Base-by-base conservation (phyloP, 768 basidiomycete genomes). In the Russula virescens region DNA sequence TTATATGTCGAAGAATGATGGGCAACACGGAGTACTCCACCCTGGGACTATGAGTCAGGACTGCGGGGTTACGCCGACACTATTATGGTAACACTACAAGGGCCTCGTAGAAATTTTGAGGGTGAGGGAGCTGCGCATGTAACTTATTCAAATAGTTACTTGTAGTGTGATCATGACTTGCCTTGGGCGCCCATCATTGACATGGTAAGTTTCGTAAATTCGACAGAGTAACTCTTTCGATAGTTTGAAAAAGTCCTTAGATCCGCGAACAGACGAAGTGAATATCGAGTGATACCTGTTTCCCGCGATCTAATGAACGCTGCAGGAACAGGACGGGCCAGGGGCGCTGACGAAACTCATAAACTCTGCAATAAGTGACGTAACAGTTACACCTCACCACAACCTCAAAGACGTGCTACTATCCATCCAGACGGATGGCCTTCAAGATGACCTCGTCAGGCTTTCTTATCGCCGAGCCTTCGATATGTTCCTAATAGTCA, bases 281-380 rank as follows among this genome's bases (percentile, higher is more conserved):
- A 59, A 16, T 18, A 8, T n/a, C n/a, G n/a, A n/a, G n/a, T n/a
- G n/a, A n/a, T n/a, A n/a, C n/a, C 14, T 0, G 7, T 40, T n/a
- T 45, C 43, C 25, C 18, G 0, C 23, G 14, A 55, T 42, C 19
- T 45, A 31, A 52, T n/a, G 45, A 31, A 42, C 26, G 4, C 25
- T 34, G 21, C 45, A 73, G 70, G 70, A 70, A 19, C 45, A 73
- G 70, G 70, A 70, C 47, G 40, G 57, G 19, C 56, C 59, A 40
- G 42, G 63, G n/a, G 58, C 60, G 18, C 50, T 68, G 21, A 69
- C 68, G 16, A 62, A 49, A 14, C 56, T 69, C 40, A 59, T 71
- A 31, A 60, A 53, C 11, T 54, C 66, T 19, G 66, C 67, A 10
- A 56, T 66, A 31, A 63, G 58, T 47, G 69, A 69, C 28, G 43